Evolutionary conservation across 495 filamentous ascomycete genomes (phyloP), one percentile per base, ranked within the genome.

Genomic region (Schizothecium vesticola): DNA sequence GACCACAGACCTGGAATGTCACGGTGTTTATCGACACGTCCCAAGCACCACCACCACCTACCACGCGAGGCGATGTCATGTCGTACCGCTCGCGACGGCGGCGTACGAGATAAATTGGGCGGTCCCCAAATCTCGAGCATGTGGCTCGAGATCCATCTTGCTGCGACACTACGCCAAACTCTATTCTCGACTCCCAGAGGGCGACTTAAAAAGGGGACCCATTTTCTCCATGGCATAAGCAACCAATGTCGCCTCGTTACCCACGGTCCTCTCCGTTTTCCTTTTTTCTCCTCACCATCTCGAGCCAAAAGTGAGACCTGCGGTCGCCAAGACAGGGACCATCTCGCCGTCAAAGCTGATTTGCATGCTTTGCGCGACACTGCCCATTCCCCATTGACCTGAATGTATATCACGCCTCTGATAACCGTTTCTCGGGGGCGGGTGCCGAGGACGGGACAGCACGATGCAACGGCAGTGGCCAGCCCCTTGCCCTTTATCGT

Each of bases 101-200:
- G 25, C 26, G 60, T 61, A 36, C 26, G 26, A 28, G 60, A 31
- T 28, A 31, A 61, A 61, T 61, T 29, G 28, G 60, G 22, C 26
- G 28, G 59, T 61, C 28, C 22, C 25, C 59, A 61, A 61, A 31
- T 61, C 59, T n/a, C 26, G 26, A 29, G 60, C n/a, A 23, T 12
- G 22, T 61, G 26, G 60, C 60, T 33, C 60, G 28, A 31, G 16
- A 61, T 31, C 60, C 60, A 21, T 61, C 43, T 33, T 61, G 23
- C 62, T 59, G 62, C 62, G 33, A 64, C 62, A 56, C 24, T 36
- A 43, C 43, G 33, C 62, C 33, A 33, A 56, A 64, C 62, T 64
- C 61, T 64, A 64, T 61, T 31, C 31, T 33, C 22, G 21, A 59
- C 25, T 12, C 21, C 3, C 12, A n/a, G 4, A 6, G 16, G 11